Conservation (phyloP, 1,139 yeast genomes). For the Magnusiomyces paraingens region DNA sequence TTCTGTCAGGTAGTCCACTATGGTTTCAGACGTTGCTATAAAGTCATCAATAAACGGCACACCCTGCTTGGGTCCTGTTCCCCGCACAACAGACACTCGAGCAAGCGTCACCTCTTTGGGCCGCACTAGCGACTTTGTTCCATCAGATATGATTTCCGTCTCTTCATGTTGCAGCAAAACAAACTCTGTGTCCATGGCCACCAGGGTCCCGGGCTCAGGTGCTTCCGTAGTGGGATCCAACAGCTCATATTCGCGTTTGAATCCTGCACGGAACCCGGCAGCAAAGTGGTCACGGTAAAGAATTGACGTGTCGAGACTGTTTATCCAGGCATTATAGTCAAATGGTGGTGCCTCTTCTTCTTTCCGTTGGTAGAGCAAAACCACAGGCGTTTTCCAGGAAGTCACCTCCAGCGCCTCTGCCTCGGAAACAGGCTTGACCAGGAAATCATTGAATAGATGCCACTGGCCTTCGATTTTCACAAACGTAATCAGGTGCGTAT, state of each 20-base stretch:
- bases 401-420: conserved; percentile 61
- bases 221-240: conserved; percentile 56
- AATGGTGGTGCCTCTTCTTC: conserved; percentile 22
- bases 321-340: conserved; percentile 39
- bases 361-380: conserved; percentile 53
- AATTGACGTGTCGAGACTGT: conserved; percentile 52
- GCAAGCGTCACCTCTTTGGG: conserved; percentile 81
- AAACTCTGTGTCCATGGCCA: conserved; percentile 97
- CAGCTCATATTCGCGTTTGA: conserved; percentile 56
- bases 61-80: conserved; percentile 61
- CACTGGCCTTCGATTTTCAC: conserved; percentile 42
- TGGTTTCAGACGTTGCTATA: conserved; percentile 58
- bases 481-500: conserved; percentile 6
- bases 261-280: conserved; percentile 55
- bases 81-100: conserved; percentile 80
- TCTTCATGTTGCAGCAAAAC: conserved; percentile 77
- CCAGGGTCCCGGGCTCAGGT: conserved; percentile 65
- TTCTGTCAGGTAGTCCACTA: conserved; percentile 81
- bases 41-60: conserved; percentile 90
- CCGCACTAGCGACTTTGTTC: conserved; percentile 57
- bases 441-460: conserved; percentile 86
- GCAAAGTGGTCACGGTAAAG: conserved; percentile 74
- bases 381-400: conserved; percentile 80
- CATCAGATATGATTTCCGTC: conserved; percentile 67
- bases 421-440: conserved; percentile 72